Conservation (phyloP, 768 basidiomycete species). For the Mycena crocata region DNA sequence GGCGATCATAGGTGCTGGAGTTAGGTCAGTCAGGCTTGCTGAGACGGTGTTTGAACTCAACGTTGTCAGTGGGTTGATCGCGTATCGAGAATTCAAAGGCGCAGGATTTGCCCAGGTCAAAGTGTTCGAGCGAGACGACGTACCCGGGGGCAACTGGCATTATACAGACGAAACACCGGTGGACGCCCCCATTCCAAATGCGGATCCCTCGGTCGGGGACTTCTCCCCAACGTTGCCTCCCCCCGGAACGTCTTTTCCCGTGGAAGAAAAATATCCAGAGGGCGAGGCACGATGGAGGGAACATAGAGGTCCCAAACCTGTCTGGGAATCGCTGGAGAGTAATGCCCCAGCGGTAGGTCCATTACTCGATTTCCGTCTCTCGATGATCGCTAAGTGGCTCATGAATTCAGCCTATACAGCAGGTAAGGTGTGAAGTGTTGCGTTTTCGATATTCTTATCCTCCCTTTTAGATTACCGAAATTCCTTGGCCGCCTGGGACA, state of each 20-base stretch:
- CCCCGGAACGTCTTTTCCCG: slow-evolving; percentile 43
- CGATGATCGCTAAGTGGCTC: neutral
- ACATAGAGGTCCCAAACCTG: slow-evolving; percentile 15
- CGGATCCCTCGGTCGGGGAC: slow-evolving; percentile 45
- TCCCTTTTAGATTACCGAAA: slow-evolving; percentile 47
- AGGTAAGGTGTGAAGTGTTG: slow-evolving; percentile 11
- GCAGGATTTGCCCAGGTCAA: slow-evolving; percentile 45
- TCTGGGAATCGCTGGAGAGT: slow-evolving; percentile 37
- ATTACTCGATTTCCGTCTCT: neutral
- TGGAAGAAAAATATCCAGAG: slow-evolving; percentile 22
- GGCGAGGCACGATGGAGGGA: slow-evolving; percentile 29
- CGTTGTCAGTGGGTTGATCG: slow-evolving; percentile 48
- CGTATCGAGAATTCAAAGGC: slow-evolving; percentile 49
- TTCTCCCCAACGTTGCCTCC: slow-evolving; percentile 52
- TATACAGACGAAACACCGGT: slow-evolving; percentile 52
- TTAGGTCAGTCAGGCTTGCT: slow-evolving; percentile 43
- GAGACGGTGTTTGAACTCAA: neutral
- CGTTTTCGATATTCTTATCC: slow-evolving; percentile 1
- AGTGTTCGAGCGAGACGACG: slow-evolving; percentile 45
- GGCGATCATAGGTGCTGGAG: slow-evolving; percentile 56
- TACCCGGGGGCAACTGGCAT: slow-evolving; percentile 57
- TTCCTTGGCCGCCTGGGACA: slow-evolving; percentile 47
- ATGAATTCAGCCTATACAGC: slow-evolving; percentile 30
- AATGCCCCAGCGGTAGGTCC: slow-evolving; percentile 37
- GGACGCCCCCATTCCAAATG: slow-evolving; percentile 51